Percentiles rank a stretch among this genome's conserved stretches.
These are phyloP conservation scores for Nannizzia gypsea DNA, from an alignment of 2,329 filamentous ascomycete genomes.

Conservation along the genomic window DNA sequence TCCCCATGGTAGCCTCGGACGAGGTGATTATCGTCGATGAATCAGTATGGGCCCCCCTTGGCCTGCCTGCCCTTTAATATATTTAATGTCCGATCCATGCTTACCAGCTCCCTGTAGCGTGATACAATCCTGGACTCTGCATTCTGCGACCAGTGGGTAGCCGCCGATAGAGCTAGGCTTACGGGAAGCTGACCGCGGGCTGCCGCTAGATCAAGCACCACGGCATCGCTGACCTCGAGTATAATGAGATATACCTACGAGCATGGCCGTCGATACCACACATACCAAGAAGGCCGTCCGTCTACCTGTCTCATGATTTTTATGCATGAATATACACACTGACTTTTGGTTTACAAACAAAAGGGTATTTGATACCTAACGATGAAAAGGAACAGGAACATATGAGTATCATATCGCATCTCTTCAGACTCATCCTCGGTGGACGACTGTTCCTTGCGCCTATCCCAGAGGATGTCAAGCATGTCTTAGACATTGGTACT, in stretches of 20 bases:
- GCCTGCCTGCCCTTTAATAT: neutral
- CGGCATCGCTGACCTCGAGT: conserved; percentile 11
- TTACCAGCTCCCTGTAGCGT: neutral
- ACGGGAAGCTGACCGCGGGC: neutral
- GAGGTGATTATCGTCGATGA: conserved; percentile 1
- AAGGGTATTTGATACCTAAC: conserved; percentile 25
- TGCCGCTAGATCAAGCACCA: conserved; percentile 4
- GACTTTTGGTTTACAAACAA: neutral
- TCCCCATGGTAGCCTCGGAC: neutral
- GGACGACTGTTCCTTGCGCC: conserved; percentile 29
- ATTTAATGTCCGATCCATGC: neutral
- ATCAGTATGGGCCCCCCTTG: neutral
- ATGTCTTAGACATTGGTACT: conserved; percentile 43
- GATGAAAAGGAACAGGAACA: conserved; percentile 27
- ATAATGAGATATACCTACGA: conserved; percentile 7
- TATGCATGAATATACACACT: neutral
- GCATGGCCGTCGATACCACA: conserved; percentile 6
- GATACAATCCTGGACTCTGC: conserved; percentile 1
- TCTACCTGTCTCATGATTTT: neutral
- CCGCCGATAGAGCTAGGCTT: too few relatives aligned
- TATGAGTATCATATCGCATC: conserved; percentile 27
- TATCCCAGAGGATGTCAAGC: conserved; percentile 23
- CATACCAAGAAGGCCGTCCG: conserved; percentile 5
- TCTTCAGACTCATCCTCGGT: conserved; percentile 27
- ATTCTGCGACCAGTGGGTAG: neutral